Evolutionary conservation across 306 rosid species (phyloP).

Genomic region (Neltuma alba): DNA sequence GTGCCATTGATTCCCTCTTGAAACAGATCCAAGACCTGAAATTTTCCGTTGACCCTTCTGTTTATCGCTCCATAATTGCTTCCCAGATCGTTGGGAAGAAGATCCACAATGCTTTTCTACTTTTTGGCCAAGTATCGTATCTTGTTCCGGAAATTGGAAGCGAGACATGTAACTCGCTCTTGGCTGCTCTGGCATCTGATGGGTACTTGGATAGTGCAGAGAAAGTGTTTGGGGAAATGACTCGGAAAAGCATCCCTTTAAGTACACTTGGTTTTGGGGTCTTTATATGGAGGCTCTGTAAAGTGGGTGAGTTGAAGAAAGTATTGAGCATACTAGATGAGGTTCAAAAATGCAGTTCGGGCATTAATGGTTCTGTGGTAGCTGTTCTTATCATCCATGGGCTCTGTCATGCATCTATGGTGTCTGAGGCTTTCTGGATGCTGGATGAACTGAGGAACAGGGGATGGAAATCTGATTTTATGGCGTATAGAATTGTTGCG

Average conservation of each 20-base stretch:
- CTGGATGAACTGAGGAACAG: conserved; percentile 69
- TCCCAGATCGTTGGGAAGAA: conserved; percentile 55
- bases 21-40: conserved; percentile 59
- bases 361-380: conserved; percentile 71
- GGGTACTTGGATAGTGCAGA: conserved; percentile 58
- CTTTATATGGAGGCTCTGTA: conserved; percentile 64
- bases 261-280: conserved; percentile 83
- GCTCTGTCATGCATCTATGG: conserved; percentile 60
- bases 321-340: conserved; percentile 56
- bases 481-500: conserved; percentile 82
- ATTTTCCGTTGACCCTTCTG: conserved; percentile 51
- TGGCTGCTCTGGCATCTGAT: conserved; percentile 76
- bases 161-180: conserved; percentile 58
- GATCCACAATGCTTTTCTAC: conserved; percentile 53
- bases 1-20: conserved; percentile 56
- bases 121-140: conserved; percentile 42
- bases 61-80: conserved; percentile 58
- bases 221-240: conserved; percentile 71
- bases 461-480: conserved; percentile 89
- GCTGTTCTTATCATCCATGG: conserved; percentile 75
- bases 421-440: conserved; percentile 58
- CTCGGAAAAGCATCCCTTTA: conserved; percentile 43
- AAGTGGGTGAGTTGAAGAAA: conserved; percentile 44
- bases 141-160: conserved; percentile 46
- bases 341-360: conserved; percentile 48